phyloP scores from a whole-genome alignment of 2,329 filamentous ascomycete genomes.

The Curvularia sp. region DNA sequence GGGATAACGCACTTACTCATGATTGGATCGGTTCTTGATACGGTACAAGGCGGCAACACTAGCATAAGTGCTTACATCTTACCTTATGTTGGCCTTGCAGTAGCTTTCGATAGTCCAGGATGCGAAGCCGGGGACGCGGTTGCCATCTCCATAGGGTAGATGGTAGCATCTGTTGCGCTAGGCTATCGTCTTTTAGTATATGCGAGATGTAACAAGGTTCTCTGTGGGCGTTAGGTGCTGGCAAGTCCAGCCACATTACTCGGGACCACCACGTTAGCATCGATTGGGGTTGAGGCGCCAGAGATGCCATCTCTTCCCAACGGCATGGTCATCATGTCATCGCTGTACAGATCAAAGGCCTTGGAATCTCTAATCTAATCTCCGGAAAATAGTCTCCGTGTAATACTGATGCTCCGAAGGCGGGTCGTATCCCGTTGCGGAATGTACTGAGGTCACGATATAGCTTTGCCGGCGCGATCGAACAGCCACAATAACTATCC shows the following conservation, averaged over 20 bases:
- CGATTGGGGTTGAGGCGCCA: not conserved
- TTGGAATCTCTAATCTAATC: not conserved
- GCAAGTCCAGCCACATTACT: slow-evolving; percentile 7
- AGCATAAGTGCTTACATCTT: slow-evolving; percentile 8
- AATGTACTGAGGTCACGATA: slow-evolving; percentile 14
- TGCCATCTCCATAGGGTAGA: slow-evolving; percentile 10
- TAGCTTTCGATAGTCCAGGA: slow-evolving; percentile 15
- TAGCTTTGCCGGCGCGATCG: slow-evolving; percentile 3
- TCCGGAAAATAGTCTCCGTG: slow-evolving; percentile 4
- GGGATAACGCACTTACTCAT: not conserved
- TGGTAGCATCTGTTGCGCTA: slow-evolving; percentile 7
- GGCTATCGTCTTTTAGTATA: slow-evolving; percentile 7
- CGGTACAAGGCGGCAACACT: slow-evolving; percentile 6
- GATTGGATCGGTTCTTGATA: slow-evolving; percentile 18
- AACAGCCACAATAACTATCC: slow-evolving; percentile 2
- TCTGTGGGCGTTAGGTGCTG: not conserved
- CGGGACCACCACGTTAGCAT: slow-evolving; percentile 2
- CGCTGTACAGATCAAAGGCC: not conserved
- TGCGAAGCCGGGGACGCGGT: slow-evolving; percentile 6
- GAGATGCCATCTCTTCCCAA: slow-evolving; percentile 7
- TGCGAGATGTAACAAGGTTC: slow-evolving; percentile 7
- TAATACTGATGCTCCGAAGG: slow-evolving; percentile 11
- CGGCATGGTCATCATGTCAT: slow-evolving; percentile 4
- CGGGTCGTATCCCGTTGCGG: slow-evolving; percentile 8
- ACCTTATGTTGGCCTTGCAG: slow-evolving; percentile 17